Evolutionary conservation across 2,329 filamentous ascomycete genomes (phyloP).

Genomic region (Penicillium sp.): DNA sequence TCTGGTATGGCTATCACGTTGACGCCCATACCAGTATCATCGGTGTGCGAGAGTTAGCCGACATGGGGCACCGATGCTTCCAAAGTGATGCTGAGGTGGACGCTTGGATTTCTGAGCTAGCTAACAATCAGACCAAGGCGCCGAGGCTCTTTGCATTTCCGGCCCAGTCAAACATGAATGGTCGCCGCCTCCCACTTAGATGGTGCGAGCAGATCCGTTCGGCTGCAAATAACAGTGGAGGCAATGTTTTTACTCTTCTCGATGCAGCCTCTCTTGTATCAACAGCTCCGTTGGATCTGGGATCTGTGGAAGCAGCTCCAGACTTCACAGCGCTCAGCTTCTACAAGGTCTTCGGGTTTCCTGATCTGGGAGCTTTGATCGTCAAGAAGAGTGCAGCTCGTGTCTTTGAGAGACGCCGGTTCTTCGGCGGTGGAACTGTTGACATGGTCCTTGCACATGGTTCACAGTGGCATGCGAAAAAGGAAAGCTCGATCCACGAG

Average conservation of each 20-base stretch:
- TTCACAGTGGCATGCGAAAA: conserved; percentile 79
- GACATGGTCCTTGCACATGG: conserved; percentile 79
- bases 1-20: conserved; percentile 78
- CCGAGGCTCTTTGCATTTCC: conserved; percentile 71
- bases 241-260: conserved; percentile 64
- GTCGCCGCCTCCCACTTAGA: conserved; percentile 66
- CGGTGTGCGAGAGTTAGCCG: conserved; percentile 72
- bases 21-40: conserved; percentile 85
- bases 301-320: conserved; percentile 60
- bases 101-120: conserved; percentile 57
- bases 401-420: conserved; percentile 66
- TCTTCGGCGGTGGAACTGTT: conserved; percentile 93
- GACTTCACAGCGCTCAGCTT: conserved; percentile 88
- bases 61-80: conserved; percentile 62
- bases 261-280: conserved; percentile 81
- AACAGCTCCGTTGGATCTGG: conserved; percentile 72
- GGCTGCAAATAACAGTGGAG: conserved; percentile 20
- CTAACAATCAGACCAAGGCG: conserved; percentile 15
- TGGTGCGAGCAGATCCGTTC: conserved; percentile 61
- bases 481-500: conserved; percentile 70
- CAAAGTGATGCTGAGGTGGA: conserved; percentile 61
- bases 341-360: conserved; percentile 98
- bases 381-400: conserved; percentile 69
- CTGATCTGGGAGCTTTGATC: conserved; percentile 81
- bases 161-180: conserved; percentile 91